Evolutionary conservation across 2,329 filamentous ascomycete genomes (phyloP), one percentile per base, ranked within the genome.

Genomic region (Diaporthe helianthi): DNA sequence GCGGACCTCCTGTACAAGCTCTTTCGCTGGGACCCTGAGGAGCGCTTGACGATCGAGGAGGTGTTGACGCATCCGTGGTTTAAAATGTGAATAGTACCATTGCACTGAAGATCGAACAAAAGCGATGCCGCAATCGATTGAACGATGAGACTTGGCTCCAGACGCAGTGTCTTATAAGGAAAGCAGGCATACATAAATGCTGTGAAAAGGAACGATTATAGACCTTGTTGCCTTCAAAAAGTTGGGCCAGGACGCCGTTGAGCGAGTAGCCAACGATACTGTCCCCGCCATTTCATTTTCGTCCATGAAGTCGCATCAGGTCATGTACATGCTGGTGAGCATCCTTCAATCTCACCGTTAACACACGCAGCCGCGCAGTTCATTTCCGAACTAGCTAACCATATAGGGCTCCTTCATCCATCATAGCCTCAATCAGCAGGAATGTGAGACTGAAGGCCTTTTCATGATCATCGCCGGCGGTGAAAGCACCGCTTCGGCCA

Each of bases 401-500:
- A n/a, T n/a, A n/a, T n/a, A 70, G 3, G 81, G 80, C 1, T 82
- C 83, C 0, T 87, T 87, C 73, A 80, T 86, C 61, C 78, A 78
- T 15, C 81, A 83, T 68, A 73, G 74, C 2, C 77, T 84, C 12
- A 79, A 78, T 15, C 73, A 76, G 31, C 78, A 83, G 0, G 76
- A 84, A 49, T 81, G 85, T 67, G 76, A 81, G 22, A 81, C 84
- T 67, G 76, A 74, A 33, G 71, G 72, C 1, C 46, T 75, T 2
- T 58, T 74, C 61, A 71, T 74, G 53, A 71, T 72, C 5, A 17
- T 84, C 2, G 84, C 84, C 2, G 85, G 85, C 4, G 83, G 83
- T 1, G 85, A 87, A 72, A 85, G 83, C 19, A 85, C 84, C 0
- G 82, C 85, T 0, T 83, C 82, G 0, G 79, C 81, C 2, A 78